Conservation (phyloP, 805 yeast species). For the Sporopachydermia lactativora region DNA sequence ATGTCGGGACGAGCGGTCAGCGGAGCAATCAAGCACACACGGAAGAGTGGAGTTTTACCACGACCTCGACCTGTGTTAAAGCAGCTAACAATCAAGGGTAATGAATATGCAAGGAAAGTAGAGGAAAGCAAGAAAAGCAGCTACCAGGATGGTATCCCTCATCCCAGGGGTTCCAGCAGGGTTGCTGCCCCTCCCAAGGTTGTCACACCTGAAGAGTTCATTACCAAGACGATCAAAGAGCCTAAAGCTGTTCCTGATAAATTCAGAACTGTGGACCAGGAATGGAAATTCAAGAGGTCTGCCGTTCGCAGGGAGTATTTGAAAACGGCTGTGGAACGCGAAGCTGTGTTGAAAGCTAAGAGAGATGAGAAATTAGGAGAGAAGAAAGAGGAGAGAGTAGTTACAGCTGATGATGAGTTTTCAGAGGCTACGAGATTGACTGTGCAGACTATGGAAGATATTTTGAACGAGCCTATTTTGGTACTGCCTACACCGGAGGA, state of each 20-base stretch:
- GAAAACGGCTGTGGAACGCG: slow-evolving; percentile 43
- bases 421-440: slow-evolving; percentile 44
- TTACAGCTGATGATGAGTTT: slow-evolving; percentile 20
- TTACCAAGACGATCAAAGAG: slow-evolving; percentile 35
- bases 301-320: slow-evolving; percentile 62
- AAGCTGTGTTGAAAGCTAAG: slow-evolving; percentile 33
- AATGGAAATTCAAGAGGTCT: slow-evolving; percentile 37
- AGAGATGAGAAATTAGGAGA: slow-evolving; percentile 16
- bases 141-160: slow-evolving; percentile 56
- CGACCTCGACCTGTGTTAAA: slow-evolving; percentile 62
- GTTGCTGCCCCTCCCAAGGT: slow-evolving; percentile 37
- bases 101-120: slow-evolving; percentile 13
- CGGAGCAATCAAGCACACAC: background rate
- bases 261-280: slow-evolving; percentile 17
- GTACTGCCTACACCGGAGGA: slow-evolving; percentile 65
- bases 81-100: slow-evolving; percentile 35
- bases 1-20: slow-evolving; percentile 12
- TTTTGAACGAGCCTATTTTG: slow-evolving; percentile 56
- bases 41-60: slow-evolving; percentile 74
- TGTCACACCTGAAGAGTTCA: slow-evolving; percentile 44
- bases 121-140: slow-evolving; percentile 40
- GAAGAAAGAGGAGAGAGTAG: slow-evolving; percentile 24
- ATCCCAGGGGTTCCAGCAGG: slow-evolving; percentile 51
- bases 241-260: slow-evolving; percentile 23
- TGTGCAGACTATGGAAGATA: slow-evolving; percentile 63